Evolutionary conservation across 345 rosid species (phyloP).

Genomic region (Brassica rapa): DNA sequence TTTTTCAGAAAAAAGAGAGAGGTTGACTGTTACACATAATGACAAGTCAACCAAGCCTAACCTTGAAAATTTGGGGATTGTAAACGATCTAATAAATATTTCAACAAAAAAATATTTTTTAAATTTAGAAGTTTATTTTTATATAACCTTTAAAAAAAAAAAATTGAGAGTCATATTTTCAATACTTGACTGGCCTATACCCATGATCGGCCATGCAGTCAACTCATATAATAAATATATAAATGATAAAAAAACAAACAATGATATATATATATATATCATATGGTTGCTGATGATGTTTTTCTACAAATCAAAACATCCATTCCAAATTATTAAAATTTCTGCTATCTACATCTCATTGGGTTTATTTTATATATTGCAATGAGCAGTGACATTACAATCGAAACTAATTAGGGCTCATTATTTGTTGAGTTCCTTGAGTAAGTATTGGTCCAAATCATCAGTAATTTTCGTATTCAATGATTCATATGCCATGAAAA

Average conservation of each 20-base stretch:
- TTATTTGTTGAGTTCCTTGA: slow-evolving; percentile 35
- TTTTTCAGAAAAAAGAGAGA: background rate
- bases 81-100: no score
- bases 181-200: no score
- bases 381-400: slow-evolving; percentile 8
- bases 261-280: background rate
- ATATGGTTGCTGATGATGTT: background rate
- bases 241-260: background rate
- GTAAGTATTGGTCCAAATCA: slow-evolving; percentile 32
- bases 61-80: no score
- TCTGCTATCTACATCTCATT: slow-evolving; percentile 2
- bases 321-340: background rate
- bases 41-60: background rate
- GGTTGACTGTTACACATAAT: slow-evolving; percentile 35
- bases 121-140: no score
- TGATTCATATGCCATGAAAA: slow-evolving; percentile 25
- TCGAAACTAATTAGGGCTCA: slow-evolving; percentile 5
- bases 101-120: no score
- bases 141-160: no score
- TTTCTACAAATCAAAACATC: background rate
- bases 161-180: no score
- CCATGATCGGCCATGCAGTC: background rate
- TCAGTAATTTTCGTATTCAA: slow-evolving; percentile 23
- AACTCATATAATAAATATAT: background rate
- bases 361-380: background rate